A percentile compares a stretch with the other conserved stretches of the same genome.
Evolutionary conservation across 768 basidiomycete genomes (phyloP).

Genomic region (Candolleomyces eurysporus): DNA sequence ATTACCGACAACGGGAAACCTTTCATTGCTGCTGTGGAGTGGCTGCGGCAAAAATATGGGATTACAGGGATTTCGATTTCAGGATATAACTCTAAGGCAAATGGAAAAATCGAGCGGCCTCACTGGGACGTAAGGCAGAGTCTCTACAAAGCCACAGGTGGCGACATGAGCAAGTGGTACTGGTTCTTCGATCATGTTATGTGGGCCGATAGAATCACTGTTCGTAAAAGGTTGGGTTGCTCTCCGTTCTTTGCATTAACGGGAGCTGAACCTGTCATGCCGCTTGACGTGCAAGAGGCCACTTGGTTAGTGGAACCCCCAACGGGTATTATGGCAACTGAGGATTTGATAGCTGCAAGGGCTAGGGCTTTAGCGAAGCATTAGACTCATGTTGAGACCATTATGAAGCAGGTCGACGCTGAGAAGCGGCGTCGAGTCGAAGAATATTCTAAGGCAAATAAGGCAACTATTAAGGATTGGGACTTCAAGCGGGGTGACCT

Average conservation of each 20-base stretch:
- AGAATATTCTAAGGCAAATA: no score
- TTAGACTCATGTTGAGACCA: no score
- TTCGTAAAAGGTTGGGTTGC: slow-evolving; percentile 21
- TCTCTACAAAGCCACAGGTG: slow-evolving; percentile 4
- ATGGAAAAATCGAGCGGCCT: slow-evolving; percentile 19
- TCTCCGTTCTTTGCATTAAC: slow-evolving; percentile 21
- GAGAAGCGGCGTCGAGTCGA: no score
- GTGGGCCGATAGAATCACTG: slow-evolving; percentile 32
- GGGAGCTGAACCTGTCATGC: no score
- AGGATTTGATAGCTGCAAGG: no score
- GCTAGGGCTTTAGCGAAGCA: no score
- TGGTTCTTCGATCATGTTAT: slow-evolving; percentile 22
- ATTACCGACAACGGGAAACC: slow-evolving; percentile 38
- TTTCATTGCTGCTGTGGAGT: slow-evolving; percentile 15
- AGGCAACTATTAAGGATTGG: no score
- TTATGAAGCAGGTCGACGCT: no score
- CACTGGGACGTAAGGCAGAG: slow-evolving; percentile 20
- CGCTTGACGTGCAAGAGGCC: no score
- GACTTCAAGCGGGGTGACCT: no score
- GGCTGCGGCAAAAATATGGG: slow-evolving; percentile 19
- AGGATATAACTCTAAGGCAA: slow-evolving; percentile 20
- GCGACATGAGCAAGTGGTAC: slow-evolving; percentile 28
- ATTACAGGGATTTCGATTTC: slow-evolving; percentile 19
- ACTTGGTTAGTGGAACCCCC: no score
- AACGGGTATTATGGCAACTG: no score